Percentiles rank a stretch among this genome's conserved stretches.
These are phyloP conservation scores for Chaetomium tenue DNA, from an alignment of 495 filamentous ascomycete species.

Conservation along the genomic window DNA sequence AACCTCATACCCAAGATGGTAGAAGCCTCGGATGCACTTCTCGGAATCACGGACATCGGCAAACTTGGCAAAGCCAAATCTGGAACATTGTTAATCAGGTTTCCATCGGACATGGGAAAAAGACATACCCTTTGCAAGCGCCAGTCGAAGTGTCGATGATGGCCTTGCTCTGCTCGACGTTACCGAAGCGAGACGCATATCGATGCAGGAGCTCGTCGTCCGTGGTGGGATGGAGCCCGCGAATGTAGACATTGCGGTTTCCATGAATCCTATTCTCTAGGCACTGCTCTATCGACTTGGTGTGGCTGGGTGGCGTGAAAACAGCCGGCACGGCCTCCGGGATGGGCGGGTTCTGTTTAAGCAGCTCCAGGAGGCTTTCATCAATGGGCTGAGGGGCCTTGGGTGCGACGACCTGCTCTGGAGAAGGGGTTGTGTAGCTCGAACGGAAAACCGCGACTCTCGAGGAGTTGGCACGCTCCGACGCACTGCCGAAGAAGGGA, in stretches of 20 bases:
- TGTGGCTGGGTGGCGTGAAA: constrained; percentile 68
- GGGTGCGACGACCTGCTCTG: constrained; percentile 52
- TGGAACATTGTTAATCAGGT: constrained; percentile 40
- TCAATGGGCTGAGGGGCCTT: constrained; percentile 55
- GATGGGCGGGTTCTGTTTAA: constrained; percentile 74
- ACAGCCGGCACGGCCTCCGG: constrained; percentile 86
- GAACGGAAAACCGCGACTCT: constrained; percentile 60
- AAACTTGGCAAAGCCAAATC: constrained; percentile 96
- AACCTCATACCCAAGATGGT: constrained; percentile 89
- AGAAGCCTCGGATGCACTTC: constrained; percentile 94
- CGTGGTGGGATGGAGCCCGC: constrained; percentile 89
- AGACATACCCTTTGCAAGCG: constrained; percentile 85
- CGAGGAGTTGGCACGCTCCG: constrained; percentile 50
- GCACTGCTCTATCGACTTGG: constrained; percentile 83
- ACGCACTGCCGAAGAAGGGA: constrained; percentile 56
- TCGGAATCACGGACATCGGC: constrained; percentile 83
- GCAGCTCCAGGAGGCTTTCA: constrained; percentile 65
- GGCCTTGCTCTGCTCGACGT: constrained; percentile 89
- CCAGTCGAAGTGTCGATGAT: constrained; percentile 92
- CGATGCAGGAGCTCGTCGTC: constrained; percentile 82
- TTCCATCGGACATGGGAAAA: background rate
- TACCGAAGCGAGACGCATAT: constrained; percentile 84
- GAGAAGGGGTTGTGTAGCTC: constrained; percentile 61
- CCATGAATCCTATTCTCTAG: constrained; percentile 82
- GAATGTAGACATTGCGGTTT: constrained; percentile 94